Conservation (phyloP, 345 rosid species). For the Gossypium turneri region DNA sequence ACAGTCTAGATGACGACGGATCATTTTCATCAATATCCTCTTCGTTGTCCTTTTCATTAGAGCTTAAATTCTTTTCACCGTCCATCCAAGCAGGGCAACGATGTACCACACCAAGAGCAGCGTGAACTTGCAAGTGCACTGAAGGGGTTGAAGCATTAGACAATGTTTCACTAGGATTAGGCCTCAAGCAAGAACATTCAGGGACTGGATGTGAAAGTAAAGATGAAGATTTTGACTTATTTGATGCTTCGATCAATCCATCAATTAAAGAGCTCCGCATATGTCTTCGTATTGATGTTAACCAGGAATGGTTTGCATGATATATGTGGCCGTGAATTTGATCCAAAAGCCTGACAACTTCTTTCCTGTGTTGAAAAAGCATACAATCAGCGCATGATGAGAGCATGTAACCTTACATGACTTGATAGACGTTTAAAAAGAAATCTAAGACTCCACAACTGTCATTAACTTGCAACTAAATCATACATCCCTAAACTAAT, state of each 20-base stretch:
- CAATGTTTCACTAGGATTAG: constrained; percentile 19
- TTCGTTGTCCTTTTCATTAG: constrained; percentile 63
- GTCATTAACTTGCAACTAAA: neutral
- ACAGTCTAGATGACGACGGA: constrained; percentile 59
- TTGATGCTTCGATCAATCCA: constrained; percentile 55
- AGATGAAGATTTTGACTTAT: constrained; percentile 47
- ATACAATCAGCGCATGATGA: neutral
- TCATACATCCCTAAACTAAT: neutral
- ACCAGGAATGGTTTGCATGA: constrained; percentile 83
- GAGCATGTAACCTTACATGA: neutral
- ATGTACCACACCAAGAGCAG: constrained; percentile 50
- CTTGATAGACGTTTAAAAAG: neutral
- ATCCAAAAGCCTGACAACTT: constrained; percentile 59
- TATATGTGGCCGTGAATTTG: constrained; percentile 61
- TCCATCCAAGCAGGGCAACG: constrained; percentile 82
- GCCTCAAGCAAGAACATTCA: constrained; percentile 72
- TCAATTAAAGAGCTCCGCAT: constrained; percentile 62
- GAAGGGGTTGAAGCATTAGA: constrained; percentile 31
- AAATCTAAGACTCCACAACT: neutral
- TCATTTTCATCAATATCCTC: constrained; percentile 80
- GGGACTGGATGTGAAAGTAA: constrained; percentile 85
- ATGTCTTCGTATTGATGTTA: constrained; percentile 63
- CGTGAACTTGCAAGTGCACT: constrained; percentile 31
- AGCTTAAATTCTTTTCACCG: constrained; percentile 25
- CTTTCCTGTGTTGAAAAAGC: constrained; percentile 43